Conservation (phyloP, 441 rosid species). For the Hura crepitans region DNA sequence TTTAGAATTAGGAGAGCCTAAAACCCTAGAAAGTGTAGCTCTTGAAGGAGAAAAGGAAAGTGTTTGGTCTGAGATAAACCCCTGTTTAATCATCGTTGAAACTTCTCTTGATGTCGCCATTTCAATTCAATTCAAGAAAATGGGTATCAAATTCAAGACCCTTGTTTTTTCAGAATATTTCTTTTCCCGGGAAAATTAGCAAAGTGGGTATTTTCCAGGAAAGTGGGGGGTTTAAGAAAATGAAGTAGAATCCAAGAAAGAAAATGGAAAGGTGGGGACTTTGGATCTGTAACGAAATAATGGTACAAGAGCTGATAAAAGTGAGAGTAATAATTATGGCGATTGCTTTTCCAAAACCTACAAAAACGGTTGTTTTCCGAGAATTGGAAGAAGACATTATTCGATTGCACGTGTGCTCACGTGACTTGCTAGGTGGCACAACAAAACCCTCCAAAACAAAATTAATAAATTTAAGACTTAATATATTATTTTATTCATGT, state of each 20-base stretch:
- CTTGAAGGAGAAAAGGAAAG: slow-evolving; percentile 70
- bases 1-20: slow-evolving; percentile 25
- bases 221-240: not conserved
- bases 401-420: slow-evolving; percentile 24
- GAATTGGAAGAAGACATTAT: slow-evolving; percentile 5
- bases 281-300: slow-evolving; percentile 38
- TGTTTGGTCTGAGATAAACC: slow-evolving; percentile 68
- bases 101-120: slow-evolving; percentile 86
- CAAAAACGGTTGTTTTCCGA: slow-evolving; percentile 12
- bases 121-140: slow-evolving; percentile 15
- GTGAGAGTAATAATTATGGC: slow-evolving; percentile 8
- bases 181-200: slow-evolving; percentile 14
- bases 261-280: slow-evolving; percentile 13
- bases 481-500: no score
- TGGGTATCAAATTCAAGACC: not conserved
- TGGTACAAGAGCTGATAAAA: not conserved
- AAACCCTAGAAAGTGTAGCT: slow-evolving; percentile 21
- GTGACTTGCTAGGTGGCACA: slow-evolving; percentile 1
- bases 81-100: slow-evolving; percentile 85
- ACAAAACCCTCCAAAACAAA: no score
- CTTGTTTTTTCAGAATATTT: not conserved
- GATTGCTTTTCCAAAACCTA: not conserved
- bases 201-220: slow-evolving; percentile 31
- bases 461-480: no score
- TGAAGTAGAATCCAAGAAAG: slow-evolving; percentile 42